Evolutionary conservation across 129 eudicot genomes (phyloP), one percentile per base, ranked within the genome.

Genomic region (Chrysanthemum seticuspe): DNA sequence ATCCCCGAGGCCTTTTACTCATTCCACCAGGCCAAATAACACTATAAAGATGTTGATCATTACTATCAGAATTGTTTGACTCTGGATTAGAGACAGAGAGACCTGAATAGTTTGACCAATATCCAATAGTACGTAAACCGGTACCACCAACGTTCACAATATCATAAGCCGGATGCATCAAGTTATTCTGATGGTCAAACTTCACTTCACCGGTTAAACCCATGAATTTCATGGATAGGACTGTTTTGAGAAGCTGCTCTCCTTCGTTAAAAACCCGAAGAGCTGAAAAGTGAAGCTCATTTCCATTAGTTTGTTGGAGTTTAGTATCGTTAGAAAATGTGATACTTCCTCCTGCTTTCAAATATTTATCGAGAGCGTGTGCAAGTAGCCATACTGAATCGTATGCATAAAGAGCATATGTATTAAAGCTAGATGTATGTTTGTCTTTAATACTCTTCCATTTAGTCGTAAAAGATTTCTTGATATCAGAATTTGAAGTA

Each of bases 311-410:
- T 6, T 1, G 21, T 72, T 16, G 21, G 10, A 84, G 44, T 57
- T 50, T 77, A 13, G 83, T 29, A 72, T 80, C 81, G 4, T 49
- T 59, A 4, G 89, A 69, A 71, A 84, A 87, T 13, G 89, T 81
- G 8, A 87, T 40, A 14, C 51, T 71, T 59, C 89, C 92, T 18
- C 89, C 89, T 8, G 65, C 67, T 23, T 68, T 40, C 14, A 87
- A 80, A 72, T 76, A 84, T 6, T 75, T 68, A 48, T 82, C 77
- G 44, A 87, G 74, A 59, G 89, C 87, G 13, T 44, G 85, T 74
- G 92, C 88, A 70, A 87, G 83, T 7, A 87, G 29, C 92, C 92
- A 79, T 40, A 87, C 85, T 9, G 92, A 75, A 74, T 84, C 88
- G 51, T 87, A 81, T 2, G 92, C 88, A 71, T 87, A 84, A 2